phyloP scores from a whole-genome alignment of 306 rosid genomes.

The Rosa persica region DNA sequence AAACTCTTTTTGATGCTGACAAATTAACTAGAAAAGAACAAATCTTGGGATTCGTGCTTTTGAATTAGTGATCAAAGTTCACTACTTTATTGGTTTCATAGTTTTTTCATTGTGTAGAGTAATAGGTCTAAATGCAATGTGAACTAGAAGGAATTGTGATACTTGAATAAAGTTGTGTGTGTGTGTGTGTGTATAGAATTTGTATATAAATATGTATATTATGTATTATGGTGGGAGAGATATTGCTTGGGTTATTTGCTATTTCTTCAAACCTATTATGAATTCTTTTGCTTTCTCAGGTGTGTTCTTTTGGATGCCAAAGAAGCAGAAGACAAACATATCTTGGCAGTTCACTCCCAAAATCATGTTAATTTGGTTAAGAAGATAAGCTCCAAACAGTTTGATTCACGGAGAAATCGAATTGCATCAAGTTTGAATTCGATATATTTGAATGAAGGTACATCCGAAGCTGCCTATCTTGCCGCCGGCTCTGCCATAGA shows the following conservation, averaged over 20 bases:
- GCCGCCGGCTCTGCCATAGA: slow-evolving; percentile 83
- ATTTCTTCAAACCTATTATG: background rate
- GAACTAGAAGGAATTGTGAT: too few relatives aligned
- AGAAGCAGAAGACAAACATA: slow-evolving; percentile 65
- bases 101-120: background rate
- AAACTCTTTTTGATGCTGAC: background rate
- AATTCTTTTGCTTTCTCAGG: slow-evolving; percentile 38
- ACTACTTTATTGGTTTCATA: background rate
- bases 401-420: slow-evolving; percentile 43
- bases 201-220: too few relatives aligned
- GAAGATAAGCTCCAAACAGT: slow-evolving; percentile 61
- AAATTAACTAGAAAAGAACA: background rate
- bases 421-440: slow-evolving; percentile 52
- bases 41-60: background rate
- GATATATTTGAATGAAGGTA: slow-evolving; percentile 77
- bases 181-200: background rate
- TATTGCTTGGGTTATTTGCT: background rate
- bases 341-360: slow-evolving; percentile 58
- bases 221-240: background rate
- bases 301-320: slow-evolving; percentile 76
- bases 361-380: slow-evolving; percentile 62
- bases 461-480: slow-evolving; percentile 87
- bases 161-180: background rate
- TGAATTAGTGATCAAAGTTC: background rate
- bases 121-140: too few relatives aligned